Conservation (phyloP, 2,329 filamentous ascomycete species). For the Acarospora socialis region DNA sequence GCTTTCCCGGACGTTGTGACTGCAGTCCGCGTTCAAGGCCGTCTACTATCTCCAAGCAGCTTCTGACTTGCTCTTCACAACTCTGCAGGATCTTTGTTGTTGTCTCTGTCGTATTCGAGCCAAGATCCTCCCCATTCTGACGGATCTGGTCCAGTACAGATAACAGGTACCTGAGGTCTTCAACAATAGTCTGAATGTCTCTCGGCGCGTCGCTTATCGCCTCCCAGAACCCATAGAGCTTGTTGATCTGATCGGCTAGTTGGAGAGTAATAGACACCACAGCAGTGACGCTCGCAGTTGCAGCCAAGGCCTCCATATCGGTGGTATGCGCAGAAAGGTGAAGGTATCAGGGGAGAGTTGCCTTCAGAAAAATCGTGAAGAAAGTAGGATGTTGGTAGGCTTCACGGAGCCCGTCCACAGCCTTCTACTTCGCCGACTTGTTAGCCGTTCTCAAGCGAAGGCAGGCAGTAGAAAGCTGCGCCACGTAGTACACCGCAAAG, state of each 20-base stretch:
- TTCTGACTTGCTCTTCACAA: conserved; percentile 1
- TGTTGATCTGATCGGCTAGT: conserved; percentile 6
- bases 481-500: too few relatives aligned
- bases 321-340: background rate
- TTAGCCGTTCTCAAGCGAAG: too few relatives aligned
- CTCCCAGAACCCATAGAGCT: conserved; percentile 8
- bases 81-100: background rate
- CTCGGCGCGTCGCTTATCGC: conserved; percentile 6
- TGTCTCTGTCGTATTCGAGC: background rate
- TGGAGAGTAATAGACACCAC: conserved; percentile 5
- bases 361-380: too few relatives aligned
- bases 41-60: conserved; percentile 1
- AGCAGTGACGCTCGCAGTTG: conserved; percentile 6
- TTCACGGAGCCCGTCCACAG: too few relatives aligned
- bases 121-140: conserved; percentile 1
- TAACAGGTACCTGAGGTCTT: conserved; percentile 4
- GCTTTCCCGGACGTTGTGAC: background rate
- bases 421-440: too few relatives aligned
- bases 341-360: too few relatives aligned
- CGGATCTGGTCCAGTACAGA: conserved; percentile 2
- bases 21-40: conserved; percentile 5
- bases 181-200: conserved; percentile 3
- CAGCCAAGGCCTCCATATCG: conserved; percentile 7
- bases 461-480: too few relatives aligned
- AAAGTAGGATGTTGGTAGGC: too few relatives aligned